Evolutionary conservation across 2,329 filamentous ascomycete species (phyloP).

Genomic region (Incumbomyces lentus): DNA sequence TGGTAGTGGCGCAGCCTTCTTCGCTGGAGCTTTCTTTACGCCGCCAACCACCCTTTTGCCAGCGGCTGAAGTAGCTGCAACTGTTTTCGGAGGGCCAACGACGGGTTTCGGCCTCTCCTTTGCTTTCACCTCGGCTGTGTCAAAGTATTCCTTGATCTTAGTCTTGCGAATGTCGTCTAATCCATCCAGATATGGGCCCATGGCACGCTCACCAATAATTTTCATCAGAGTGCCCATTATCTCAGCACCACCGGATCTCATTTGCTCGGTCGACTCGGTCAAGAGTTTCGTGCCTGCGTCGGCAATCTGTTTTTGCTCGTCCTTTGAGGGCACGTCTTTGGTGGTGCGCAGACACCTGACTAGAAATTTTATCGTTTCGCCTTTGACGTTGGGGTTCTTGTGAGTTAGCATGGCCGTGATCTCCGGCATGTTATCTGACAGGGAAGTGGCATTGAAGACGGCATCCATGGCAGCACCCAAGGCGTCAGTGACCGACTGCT

Average conservation of each 20-base stretch:
- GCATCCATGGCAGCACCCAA: constrained; percentile 74
- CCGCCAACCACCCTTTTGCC: constrained; percentile 43
- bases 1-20: constrained; percentile 40
- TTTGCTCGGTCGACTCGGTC: constrained; percentile 74
- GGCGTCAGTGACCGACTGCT: constrained; percentile 76
- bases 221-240: constrained; percentile 94
- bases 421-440: constrained; percentile 85
- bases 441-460: constrained; percentile 53
- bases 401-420: constrained; percentile 73
- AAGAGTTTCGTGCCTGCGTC: constrained; percentile 82
- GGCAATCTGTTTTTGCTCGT: constrained; percentile 75
- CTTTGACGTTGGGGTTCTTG: constrained; percentile 97
- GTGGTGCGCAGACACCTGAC: constrained; percentile 77
- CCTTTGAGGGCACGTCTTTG: constrained; percentile 68
- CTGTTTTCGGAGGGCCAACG: constrained; percentile 48
- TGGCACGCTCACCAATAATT: constrained; percentile 90
- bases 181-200: constrained; percentile 84
- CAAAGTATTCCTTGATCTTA: constrained; percentile 89
- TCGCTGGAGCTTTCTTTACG: constrained; percentile 43
- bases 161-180: constrained; percentile 91
- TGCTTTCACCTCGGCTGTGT: constrained; percentile 71
- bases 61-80: constrained; percentile 41
- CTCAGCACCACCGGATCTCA: constrained; percentile 83
- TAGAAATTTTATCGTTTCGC: constrained; percentile 89
- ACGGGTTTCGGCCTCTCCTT: constrained; percentile 84